These are phyloP conservation scores for Phoma sp. DNA, from an alignment of 2,329 filamentous ascomycete species.

Conservation along the genomic window DNA sequence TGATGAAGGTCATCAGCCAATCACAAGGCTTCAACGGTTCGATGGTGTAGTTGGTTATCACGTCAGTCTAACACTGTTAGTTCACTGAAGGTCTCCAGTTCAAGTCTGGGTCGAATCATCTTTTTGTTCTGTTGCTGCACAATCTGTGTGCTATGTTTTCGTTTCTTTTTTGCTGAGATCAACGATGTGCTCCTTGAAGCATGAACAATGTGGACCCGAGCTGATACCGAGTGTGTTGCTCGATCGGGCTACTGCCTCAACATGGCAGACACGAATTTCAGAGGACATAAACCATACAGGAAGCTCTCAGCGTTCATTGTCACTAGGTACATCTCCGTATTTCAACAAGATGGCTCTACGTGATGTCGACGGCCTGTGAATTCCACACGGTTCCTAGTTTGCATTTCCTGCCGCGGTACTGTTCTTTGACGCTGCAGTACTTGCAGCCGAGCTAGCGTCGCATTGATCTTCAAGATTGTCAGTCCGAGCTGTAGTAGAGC, in stretches of 20 bases:
- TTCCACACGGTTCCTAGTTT: too few species aligned
- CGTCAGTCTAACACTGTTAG: slow-evolving; percentile 51
- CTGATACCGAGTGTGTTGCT: too few species aligned
- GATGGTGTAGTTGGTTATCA: slow-evolving; percentile 55
- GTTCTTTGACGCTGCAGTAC: not conserved
- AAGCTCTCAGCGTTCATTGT: too few species aligned
- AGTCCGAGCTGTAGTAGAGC: not conserved
- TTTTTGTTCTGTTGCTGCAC: not conserved
- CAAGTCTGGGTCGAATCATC: slow-evolving; percentile 25
- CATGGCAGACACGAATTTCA: too few species aligned
- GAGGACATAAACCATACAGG: too few species aligned
- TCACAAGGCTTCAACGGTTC: slow-evolving; percentile 5
- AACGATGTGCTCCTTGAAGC: too few species aligned
- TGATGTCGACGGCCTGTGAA: too few species aligned
- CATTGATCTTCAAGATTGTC: slow-evolving; percentile 21
- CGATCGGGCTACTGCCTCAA: too few species aligned
- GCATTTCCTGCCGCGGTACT: too few species aligned
- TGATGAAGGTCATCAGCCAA: not conserved
- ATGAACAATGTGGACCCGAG: too few species aligned
- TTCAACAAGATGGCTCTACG: too few species aligned
- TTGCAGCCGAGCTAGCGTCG: slow-evolving; percentile 10
- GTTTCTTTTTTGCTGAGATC: not conserved
- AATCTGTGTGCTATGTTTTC: not conserved
- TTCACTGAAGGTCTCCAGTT: slow-evolving; percentile 22
- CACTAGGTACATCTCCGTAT: too few species aligned